These are phyloP conservation scores for Aspergillus quadrilineatus DNA, from an alignment of 2,329 filamentous ascomycete genomes.

Conservation along the genomic window DNA sequence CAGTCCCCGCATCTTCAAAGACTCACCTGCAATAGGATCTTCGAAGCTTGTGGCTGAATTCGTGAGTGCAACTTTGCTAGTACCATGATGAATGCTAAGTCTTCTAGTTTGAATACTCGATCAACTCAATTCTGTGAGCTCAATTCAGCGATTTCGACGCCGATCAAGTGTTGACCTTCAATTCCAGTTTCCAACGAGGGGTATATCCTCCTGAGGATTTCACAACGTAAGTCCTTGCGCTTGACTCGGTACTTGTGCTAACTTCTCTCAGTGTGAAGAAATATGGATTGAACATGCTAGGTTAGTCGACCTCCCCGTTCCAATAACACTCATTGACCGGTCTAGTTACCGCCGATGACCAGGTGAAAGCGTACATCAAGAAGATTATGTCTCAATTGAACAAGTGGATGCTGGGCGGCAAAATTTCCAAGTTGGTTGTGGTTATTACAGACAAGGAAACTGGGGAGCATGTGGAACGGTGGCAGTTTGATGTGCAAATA, in stretches of 20 bases:
- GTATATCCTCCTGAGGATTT: constrained; percentile 95
- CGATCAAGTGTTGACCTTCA: constrained; percentile 18
- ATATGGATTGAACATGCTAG: constrained; percentile 97
- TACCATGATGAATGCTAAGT: constrained; percentile 8
- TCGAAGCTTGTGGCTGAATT: constrained; percentile 93
- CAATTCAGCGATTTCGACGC: background rate
- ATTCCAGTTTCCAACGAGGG: constrained; percentile 72
- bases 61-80: constrained; percentile 55
- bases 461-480: constrained; percentile 91
- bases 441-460: constrained; percentile 98
- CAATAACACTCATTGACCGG: constrained; percentile 19
- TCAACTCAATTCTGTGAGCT: constrained; percentile 87
- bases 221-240: constrained; percentile 63
- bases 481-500: constrained; percentile 90
- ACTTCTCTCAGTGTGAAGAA: constrained; percentile 72
- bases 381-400: constrained; percentile 98
- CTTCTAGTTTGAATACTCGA: constrained; percentile 82
- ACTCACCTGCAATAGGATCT: constrained; percentile 54
- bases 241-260: background rate
- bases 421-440: constrained; percentile 95
- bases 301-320: constrained; percentile 42
- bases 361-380: constrained; percentile 98
- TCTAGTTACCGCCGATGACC: constrained; percentile 86
- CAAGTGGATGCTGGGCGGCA: constrained; percentile 95
- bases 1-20: constrained; percentile 9